Evolutionary conservation across 2,329 filamentous ascomycete species (phyloP), one percentile per base, ranked within the genome.

Genomic region (Cercospora berteroae): DNA sequence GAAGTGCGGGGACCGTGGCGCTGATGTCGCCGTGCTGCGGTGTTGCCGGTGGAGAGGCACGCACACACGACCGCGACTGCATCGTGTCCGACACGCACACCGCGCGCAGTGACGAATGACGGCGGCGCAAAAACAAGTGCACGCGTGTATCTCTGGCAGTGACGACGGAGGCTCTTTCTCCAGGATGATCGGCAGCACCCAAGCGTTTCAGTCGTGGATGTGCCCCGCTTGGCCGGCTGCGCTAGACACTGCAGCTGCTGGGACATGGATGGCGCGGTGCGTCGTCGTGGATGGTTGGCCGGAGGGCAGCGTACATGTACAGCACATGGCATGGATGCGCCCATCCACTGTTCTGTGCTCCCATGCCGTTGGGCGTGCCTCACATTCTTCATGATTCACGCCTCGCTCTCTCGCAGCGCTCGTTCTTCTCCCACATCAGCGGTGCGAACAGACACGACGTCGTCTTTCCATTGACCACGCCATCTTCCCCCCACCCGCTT

Each of bases 401-500:
- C 36, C 5, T 39, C 36, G 36, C 36, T 39, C 36, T 16, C 36
- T 39, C 31, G 29, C 29, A 31, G 29, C 29, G 10, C 29, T 31
- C 33, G 33, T 13, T 36, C 33, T 36, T 31, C 12, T 12, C 33
- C 12, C 33, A 36, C 12, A 36, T 7, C 36, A 39, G 36, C 36
- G 13, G 36, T 39, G 36, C 36, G 13, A 31, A 18, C 42, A 20
- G 27, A 55, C 60, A 50, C 60, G 9, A 36, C 33, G 33, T 13
- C 31, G 25, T 31, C 44, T 23, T 20, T 12, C 60, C 60, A 62
- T 62, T 62, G 60, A 63, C 60, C 27, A 36, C 60, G 44, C 31
- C 60, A 42, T 16, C n/a, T 29, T 55, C 18, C 27, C 44, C 13
- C 33, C 57, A 27, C 20, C 23, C 20, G 27, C 33, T 8, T 39